Percentiles rank a stretch among this genome's conserved stretches.
phyloP scores from a whole-genome alignment of 139 green algal species.

The Chlorella sorokiniana region DNA sequence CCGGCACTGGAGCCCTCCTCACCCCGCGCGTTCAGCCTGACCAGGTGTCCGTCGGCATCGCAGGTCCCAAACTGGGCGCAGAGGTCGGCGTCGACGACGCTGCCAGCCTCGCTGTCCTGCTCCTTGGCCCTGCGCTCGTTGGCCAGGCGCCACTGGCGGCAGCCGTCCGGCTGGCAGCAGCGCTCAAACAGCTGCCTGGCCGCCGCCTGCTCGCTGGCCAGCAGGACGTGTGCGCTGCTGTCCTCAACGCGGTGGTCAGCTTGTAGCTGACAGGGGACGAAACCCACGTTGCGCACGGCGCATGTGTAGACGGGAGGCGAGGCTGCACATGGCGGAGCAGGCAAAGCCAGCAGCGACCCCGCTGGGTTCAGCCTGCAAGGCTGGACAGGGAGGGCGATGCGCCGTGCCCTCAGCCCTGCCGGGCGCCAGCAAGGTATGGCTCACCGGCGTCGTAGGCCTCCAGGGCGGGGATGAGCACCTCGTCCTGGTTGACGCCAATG shows the following conservation, averaged over 20 bases:
- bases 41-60: background rate
- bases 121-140: background rate
- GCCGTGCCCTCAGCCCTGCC: background rate
- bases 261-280: background rate
- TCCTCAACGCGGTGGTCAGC: background rate
- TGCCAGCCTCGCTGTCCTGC: background rate
- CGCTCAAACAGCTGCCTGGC: background rate
- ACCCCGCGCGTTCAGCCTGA: background rate
- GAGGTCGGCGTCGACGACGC: background rate
- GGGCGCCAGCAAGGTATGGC: background rate
- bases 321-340: background rate
- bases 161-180: background rate
- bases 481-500: background rate
- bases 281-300: background rate
- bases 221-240: background rate
- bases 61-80: conserved; percentile 13
- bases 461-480: background rate
- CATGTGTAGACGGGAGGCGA: background rate
- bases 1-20: no score
- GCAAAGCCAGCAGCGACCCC: background rate
- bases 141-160: background rate
- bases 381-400: no score
- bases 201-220: background rate
- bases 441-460: background rate
- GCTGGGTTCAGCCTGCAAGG: background rate